These are phyloP conservation scores for Fusarium humuli DNA, from an alignment of 2,329 filamentous ascomycete genomes.

Conservation along the genomic window DNA sequence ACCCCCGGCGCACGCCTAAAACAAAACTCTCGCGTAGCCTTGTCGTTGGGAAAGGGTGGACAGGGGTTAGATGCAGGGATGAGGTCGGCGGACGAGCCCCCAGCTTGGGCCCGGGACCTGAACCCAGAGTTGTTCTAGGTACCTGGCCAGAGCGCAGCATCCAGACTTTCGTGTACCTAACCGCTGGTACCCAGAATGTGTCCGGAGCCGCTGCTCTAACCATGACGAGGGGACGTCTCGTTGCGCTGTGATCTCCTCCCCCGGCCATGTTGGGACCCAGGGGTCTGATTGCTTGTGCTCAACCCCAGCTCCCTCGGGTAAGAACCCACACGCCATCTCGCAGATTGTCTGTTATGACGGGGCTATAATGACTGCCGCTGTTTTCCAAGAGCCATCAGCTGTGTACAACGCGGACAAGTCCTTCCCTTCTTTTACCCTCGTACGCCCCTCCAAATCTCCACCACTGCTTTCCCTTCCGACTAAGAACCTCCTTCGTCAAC, in stretches of 20 bases:
- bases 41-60: constrained; percentile 39
- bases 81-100: constrained; percentile 28
- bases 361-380: constrained; percentile 45
- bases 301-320: constrained; percentile 45
- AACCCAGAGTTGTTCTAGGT: constrained; percentile 44
- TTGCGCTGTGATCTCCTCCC: constrained; percentile 44
- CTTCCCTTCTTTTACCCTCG: constrained; percentile 54
- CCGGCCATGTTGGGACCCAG: constrained; percentile 39
- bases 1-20: constrained; percentile 41
- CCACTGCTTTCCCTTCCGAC: constrained; percentile 45
- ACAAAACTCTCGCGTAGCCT: constrained; percentile 45
- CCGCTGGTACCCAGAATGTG: constrained; percentile 23
- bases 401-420: constrained; percentile 42
- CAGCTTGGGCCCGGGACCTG: constrained; percentile 37
- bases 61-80: constrained; percentile 44
- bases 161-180: constrained; percentile 21
- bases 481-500: constrained; percentile 50
- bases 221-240: constrained; percentile 31
- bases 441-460: constrained; percentile 49
- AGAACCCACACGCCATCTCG: constrained; percentile 49
- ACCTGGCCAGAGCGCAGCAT: constrained; percentile 37
- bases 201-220: constrained; percentile 27
- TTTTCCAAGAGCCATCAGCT: constrained; percentile 34
- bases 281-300: constrained; percentile 45
- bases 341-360: constrained; percentile 46